Conservation (phyloP, 768 basidiomycete genomes). For the Xerocomellus dryophilus region DNA sequence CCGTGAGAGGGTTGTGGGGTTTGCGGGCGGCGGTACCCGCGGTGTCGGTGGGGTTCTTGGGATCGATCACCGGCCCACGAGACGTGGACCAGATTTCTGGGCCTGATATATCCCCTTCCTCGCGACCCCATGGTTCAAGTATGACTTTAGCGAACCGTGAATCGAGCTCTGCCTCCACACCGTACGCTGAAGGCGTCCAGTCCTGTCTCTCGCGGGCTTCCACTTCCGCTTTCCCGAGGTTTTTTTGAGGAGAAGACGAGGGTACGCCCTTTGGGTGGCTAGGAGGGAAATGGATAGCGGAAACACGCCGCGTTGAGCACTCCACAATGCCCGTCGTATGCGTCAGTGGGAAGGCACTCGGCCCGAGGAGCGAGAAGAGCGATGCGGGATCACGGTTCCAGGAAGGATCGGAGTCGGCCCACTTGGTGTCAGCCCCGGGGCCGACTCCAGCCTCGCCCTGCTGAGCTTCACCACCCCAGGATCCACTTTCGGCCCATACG, state of each 20-base stretch:
- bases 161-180: constrained; percentile 49
- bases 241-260: not conserved
- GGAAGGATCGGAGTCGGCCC: constrained; percentile 17
- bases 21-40: constrained; percentile 9
- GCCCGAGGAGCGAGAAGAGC: constrained; percentile 50
- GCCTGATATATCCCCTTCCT: constrained; percentile 36
- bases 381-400: constrained; percentile 24
- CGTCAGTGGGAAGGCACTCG: constrained; percentile 54
- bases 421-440: constrained; percentile 1
- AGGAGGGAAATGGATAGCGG: constrained; percentile 42
- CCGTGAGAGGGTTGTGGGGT: constrained; percentile 50
- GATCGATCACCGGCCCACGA: constrained; percentile 35
- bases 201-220: not conserved
- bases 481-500: constrained; percentile 10
- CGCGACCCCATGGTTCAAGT: constrained; percentile 53
- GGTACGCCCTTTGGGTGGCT: constrained; percentile 14
- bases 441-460: not conserved
- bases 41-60: constrained; percentile 11
- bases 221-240: constrained; percentile 1
- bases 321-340: constrained; percentile 67
- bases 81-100: constrained; percentile 38
- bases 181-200: constrained; percentile 22
- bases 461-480: constrained; percentile 3
- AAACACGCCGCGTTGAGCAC: constrained; percentile 57
- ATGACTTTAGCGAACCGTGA: constrained; percentile 47